These are phyloP conservation scores for Salix arbutifolia DNA, from an alignment of 345 rosid genomes.

Conservation along the genomic window DNA sequence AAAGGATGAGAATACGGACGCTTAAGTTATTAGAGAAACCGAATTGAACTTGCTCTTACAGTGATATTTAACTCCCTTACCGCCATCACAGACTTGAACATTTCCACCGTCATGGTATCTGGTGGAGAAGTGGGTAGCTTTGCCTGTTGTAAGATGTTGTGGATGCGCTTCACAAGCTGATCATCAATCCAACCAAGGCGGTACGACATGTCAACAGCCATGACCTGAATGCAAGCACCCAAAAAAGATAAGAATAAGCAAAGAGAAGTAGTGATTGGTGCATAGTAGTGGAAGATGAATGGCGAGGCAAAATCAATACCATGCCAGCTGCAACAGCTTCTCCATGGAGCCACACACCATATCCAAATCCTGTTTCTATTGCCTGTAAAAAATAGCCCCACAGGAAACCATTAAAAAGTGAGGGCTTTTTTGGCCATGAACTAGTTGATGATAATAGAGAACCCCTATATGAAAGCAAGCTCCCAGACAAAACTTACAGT, in stretches of 20 bases:
- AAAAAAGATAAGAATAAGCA: slow-evolving; percentile 9
- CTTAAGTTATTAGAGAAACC: background rate
- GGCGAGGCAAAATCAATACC: slow-evolving; percentile 35
- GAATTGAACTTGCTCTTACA: background rate
- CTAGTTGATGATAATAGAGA: background rate
- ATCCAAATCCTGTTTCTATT: slow-evolving; percentile 88
- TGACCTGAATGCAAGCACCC: slow-evolving; percentile 47
- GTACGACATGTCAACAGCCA: slow-evolving; percentile 99
- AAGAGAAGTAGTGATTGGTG: background rate
- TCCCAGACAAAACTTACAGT: background rate
- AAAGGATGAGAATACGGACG: background rate
- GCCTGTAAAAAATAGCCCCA: slow-evolving; percentile 51
- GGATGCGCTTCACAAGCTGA: slow-evolving; percentile 64
- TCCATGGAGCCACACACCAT: slow-evolving; percentile 96
- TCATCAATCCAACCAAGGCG: slow-evolving; percentile 98
- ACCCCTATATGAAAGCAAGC: background rate
- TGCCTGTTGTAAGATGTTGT: slow-evolving; percentile 56
- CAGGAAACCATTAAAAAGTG: slow-evolving; percentile 1
- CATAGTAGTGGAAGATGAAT: background rate
- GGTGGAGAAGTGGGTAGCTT: slow-evolving; percentile 79
- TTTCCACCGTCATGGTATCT: slow-evolving; percentile 75
- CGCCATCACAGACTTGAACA: slow-evolving; percentile 96
- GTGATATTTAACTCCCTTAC: slow-evolving; percentile 38
- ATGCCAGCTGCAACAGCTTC: slow-evolving; percentile 98
- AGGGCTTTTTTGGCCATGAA: background rate